Evolutionary conservation across 2,329 filamentous ascomycete genomes (phyloP).

Genomic region (Fusarium bactridioides): DNA sequence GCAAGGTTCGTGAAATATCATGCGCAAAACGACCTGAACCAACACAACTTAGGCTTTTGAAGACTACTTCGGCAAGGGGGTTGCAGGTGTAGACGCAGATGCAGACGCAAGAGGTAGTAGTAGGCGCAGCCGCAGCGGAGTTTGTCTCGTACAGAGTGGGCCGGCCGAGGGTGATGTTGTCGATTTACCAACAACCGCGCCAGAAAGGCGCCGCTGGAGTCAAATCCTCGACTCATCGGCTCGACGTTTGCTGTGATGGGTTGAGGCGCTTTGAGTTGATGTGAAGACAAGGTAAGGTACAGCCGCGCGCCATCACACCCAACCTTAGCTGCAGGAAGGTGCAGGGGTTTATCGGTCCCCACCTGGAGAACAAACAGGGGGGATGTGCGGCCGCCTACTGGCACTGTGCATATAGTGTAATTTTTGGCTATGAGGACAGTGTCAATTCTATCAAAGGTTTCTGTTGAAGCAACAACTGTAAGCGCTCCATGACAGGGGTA

Average conservation of each 20-base stretch:
- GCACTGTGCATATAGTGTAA: conserved; percentile 26
- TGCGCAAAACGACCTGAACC: conserved; percentile 5
- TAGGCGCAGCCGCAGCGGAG: conserved; percentile 26
- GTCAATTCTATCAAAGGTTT: background rate
- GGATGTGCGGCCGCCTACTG: background rate
- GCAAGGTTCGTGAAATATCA: conserved; percentile 25
- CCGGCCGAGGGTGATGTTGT: conserved; percentile 17
- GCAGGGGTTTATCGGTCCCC: conserved; percentile 29
- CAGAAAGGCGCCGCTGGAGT: conserved; percentile 12
- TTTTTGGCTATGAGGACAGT: conserved; percentile 17
- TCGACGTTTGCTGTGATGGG: conserved; percentile 27
- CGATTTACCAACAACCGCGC: conserved; percentile 14
- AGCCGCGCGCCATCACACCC: conserved; percentile 38
- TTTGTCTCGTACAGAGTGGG: conserved; percentile 26
- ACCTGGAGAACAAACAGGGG: conserved; percentile 13
- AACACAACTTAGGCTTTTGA: background rate
- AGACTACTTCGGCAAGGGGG: background rate
- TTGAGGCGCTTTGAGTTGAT: conserved; percentile 37
- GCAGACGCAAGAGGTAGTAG: conserved; percentile 11
- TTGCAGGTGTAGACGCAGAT: conserved; percentile 19
- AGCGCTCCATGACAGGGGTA: conserved; percentile 32
- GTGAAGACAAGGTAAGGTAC: conserved; percentile 29
- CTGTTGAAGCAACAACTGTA: conserved; percentile 17
- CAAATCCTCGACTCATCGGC: conserved; percentile 21
- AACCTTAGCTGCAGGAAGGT: conserved; percentile 27